Percentiles rank a stretch among this genome's conserved stretches.
These are phyloP conservation scores for Trichophyton schoenleinii DNA, from an alignment of 2,329 filamentous ascomycete genomes.

Conservation along the genomic window DNA sequence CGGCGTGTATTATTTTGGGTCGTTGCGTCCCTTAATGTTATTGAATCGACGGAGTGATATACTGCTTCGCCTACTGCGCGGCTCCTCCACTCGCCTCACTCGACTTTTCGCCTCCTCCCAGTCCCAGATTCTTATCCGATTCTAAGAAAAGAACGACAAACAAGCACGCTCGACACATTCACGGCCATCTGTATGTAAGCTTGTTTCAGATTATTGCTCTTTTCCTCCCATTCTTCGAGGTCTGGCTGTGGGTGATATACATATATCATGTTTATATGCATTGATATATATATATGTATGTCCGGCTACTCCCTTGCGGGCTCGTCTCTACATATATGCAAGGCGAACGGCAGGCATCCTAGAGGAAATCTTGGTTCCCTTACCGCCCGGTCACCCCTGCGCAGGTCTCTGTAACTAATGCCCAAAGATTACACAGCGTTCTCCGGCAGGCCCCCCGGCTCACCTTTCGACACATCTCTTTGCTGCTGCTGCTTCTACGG, in stretches of 20 bases:
- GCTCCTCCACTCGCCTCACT: neutral
- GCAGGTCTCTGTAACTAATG: constrained; percentile 4
- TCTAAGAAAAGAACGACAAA: neutral
- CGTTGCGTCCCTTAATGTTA: neutral
- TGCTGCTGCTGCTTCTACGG: neutral
- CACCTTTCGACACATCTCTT: neutral
- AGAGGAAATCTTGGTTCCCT: neutral
- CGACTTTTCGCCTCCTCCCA: neutral
- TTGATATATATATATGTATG: neutral
- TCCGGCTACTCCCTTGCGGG: neutral
- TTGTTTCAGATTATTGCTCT: neutral
- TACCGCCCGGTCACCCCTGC: neutral
- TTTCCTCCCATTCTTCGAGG: neutral
- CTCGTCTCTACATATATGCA: neutral
- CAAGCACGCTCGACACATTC: neutral
- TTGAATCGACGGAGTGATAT: neutral
- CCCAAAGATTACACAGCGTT: constrained; percentile 6
- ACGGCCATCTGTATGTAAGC: neutral
- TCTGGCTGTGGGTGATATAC: neutral
- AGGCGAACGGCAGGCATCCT: neutral
- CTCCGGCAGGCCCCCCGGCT: neutral
- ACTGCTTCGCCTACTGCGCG: neutral
- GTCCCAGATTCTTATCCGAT: neutral
- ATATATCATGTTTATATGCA: neutral
- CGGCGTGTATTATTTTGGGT: neutral